A percentile compares a stretch with the other conserved stretches of the same genome.
Conservation (phyloP, 495 filamentous ascomycete species). For the Trichoderma orchidacearum region DNA sequence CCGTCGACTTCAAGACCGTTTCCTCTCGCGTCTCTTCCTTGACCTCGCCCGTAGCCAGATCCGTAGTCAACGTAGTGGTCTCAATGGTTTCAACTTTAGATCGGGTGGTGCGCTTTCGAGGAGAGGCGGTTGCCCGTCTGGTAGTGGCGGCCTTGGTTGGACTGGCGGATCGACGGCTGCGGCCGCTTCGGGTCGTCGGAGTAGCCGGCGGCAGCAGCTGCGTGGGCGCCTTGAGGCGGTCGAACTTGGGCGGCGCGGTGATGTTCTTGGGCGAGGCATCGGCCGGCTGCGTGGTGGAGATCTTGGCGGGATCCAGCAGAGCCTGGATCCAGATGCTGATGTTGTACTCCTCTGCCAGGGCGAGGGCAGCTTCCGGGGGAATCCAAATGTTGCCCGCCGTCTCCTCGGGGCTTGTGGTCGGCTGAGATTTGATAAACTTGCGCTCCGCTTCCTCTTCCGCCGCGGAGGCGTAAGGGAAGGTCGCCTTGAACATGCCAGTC, state of each 20-base stretch:
- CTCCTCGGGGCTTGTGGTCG: slow-evolving; percentile 73
- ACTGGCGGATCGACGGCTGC: slow-evolving; percentile 38
- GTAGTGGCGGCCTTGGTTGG: slow-evolving; percentile 39
- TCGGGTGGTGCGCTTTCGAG: slow-evolving; percentile 61
- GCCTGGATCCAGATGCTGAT: slow-evolving; percentile 83
- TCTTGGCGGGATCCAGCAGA: slow-evolving; percentile 68
- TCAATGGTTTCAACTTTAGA: slow-evolving; percentile 21
- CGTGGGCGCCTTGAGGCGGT: slow-evolving; percentile 17
- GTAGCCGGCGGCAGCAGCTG: slow-evolving; percentile 27
- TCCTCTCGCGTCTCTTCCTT: slow-evolving; percentile 22
- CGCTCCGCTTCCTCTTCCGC: slow-evolving; percentile 80
- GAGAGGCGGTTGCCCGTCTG: slow-evolving; percentile 31
- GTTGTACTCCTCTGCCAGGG: slow-evolving; percentile 64
- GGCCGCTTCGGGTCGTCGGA: slow-evolving; percentile 26
- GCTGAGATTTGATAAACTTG: slow-evolving; percentile 67
- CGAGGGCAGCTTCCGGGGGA: slow-evolving; percentile 65
- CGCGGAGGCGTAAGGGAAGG: slow-evolving; percentile 81
- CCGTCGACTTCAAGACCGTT: slow-evolving; percentile 24
- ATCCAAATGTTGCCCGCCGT: slow-evolving; percentile 97
- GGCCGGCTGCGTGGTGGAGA: slow-evolving; percentile 27
- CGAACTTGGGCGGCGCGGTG: slow-evolving; percentile 55
- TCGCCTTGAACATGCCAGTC: slow-evolving; percentile 99
- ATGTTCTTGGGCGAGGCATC: slow-evolving; percentile 50
- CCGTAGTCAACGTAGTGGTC: slow-evolving; percentile 18
- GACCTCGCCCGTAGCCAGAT: slow-evolving; percentile 20